Percentiles rank a stretch among this genome's conserved stretches.
phyloP scores from a whole-genome alignment of 805 yeast genomes.

The Starmerella floricola region DNA sequence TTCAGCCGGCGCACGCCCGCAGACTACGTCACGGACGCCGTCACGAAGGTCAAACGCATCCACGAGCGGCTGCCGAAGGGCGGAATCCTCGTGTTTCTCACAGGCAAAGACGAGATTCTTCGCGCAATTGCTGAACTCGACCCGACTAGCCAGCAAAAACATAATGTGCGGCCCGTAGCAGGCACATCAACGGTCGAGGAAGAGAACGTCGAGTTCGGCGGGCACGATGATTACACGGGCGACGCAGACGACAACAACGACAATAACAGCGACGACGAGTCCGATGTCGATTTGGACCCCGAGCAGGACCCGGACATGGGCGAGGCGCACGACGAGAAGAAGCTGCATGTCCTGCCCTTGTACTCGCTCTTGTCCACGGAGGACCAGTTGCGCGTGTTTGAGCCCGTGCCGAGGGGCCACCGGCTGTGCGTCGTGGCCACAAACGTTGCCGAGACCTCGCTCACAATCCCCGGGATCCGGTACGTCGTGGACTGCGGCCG shows the following conservation, averaged over 20 bases:
- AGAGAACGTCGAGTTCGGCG: conserved; percentile 63
- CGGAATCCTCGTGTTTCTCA: conserved; percentile 78
- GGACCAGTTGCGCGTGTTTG: conserved; percentile 88
- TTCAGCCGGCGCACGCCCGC: conserved; percentile 68
- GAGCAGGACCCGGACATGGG: conserved; percentile 48
- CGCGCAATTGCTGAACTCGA: conserved; percentile 59
- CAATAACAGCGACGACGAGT: conserved; percentile 36
- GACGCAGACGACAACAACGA: conserved; percentile 32
- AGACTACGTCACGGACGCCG: conserved; percentile 79
- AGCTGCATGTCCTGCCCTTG: conserved; percentile 79
- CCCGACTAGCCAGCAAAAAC: conserved; percentile 32
- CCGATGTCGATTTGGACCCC: conserved; percentile 34
- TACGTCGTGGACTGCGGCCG: conserved; percentile 95
- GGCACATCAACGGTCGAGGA: conserved; percentile 64
- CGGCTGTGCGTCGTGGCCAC: conserved; percentile 91
- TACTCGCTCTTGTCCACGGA: conserved; percentile 88
- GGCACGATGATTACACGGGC: conserved; percentile 28
- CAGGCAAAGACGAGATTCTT: conserved; percentile 88
- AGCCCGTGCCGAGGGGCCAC: conserved; percentile 71
- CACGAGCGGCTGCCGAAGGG: conserved; percentile 85
- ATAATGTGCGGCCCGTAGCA: conserved; percentile 39
- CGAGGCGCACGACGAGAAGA: conserved; percentile 39
- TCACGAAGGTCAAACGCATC: conserved; percentile 71
- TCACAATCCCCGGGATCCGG: conserved; percentile 89
- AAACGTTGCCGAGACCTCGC: conserved; percentile 93